Conservation (phyloP, 139 green algal species). For the Edaphochlamys debaryana region DNA sequence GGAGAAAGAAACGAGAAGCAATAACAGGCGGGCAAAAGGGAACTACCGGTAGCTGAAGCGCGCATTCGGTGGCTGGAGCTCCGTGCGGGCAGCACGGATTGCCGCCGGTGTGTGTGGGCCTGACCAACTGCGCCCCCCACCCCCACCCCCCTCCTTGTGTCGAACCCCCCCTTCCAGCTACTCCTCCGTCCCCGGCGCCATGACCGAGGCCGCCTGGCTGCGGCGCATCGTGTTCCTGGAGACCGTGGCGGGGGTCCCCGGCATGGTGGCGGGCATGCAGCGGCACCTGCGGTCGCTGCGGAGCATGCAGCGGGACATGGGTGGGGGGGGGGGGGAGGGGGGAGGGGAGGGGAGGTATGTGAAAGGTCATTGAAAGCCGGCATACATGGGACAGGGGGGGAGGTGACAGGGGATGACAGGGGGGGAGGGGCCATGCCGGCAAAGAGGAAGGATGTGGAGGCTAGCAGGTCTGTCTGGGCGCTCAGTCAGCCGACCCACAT, state of each 20-base stretch:
- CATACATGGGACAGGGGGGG: no score
- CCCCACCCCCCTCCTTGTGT: not conserved
- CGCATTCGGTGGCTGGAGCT: no score
- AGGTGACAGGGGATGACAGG: no score
- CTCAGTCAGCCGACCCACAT: no score
- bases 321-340: constrained; percentile 39
- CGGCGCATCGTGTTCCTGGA: constrained; percentile 91
- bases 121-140: not conserved
- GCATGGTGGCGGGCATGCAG: constrained; percentile 94
- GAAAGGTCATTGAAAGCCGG: not conserved
- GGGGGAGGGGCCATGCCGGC: no score
- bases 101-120: not conserved
- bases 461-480: no score
- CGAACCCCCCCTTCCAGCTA: not conserved
- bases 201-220: constrained; percentile 72
- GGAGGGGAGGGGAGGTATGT: not conserved
- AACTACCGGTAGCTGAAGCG: no score
- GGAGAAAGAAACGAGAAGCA: no score
- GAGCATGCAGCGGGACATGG: constrained; percentile 82
- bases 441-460: no score
- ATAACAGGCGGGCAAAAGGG: no score
- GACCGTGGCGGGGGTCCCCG: constrained; percentile 91
- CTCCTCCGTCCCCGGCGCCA: constrained; percentile 27
- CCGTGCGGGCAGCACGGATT: no score
- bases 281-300: constrained; percentile 90